Conservation (phyloP, 495 filamentous ascomycete genomes). For the Penicillium coprophilum region DNA sequence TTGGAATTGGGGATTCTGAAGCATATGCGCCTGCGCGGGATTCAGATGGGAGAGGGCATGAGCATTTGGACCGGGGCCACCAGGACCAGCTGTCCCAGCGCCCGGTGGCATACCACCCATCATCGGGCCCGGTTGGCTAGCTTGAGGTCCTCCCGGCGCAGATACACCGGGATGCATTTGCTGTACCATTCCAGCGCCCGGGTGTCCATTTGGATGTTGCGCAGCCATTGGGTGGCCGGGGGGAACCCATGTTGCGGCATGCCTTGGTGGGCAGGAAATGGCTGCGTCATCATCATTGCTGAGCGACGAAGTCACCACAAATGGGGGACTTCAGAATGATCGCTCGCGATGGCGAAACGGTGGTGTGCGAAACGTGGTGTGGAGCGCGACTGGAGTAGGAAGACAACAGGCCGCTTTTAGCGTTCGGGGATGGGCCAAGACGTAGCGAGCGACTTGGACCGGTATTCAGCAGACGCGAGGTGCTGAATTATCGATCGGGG, state of each 20-base stretch:
- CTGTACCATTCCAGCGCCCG: slow-evolving; percentile 64
- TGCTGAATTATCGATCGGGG: slow-evolving; percentile 36
- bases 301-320: slow-evolving; percentile 45
- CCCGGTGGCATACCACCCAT: slow-evolving; percentile 82
- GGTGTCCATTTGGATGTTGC: slow-evolving; percentile 68
- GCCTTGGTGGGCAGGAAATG: slow-evolving; percentile 68
- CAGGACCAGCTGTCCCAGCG: slow-evolving; percentile 49
- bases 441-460: slow-evolving; percentile 30
- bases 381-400: slow-evolving; percentile 36
- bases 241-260: slow-evolving; percentile 71
- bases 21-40: slow-evolving; percentile 64
- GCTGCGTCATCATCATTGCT: slow-evolving; percentile 71
- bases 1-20: slow-evolving; percentile 55
- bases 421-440: slow-evolving; percentile 44
- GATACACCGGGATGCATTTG: slow-evolving; percentile 85
- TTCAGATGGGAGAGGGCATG: slow-evolving; percentile 80
- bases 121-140: slow-evolving; percentile 74
- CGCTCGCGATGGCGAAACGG: slow-evolving; percentile 19
- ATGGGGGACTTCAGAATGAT: slow-evolving; percentile 27
- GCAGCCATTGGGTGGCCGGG: slow-evolving; percentile 75
- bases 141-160: slow-evolving; percentile 72
- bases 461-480: slow-evolving; percentile 30
- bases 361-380: slow-evolving; percentile 24
- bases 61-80: slow-evolving; percentile 64
- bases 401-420: slow-evolving; percentile 45